These are phyloP conservation scores for Pleomassaria siparia DNA, from an alignment of 2,329 filamentous ascomycete genomes.

Conservation along the genomic window DNA sequence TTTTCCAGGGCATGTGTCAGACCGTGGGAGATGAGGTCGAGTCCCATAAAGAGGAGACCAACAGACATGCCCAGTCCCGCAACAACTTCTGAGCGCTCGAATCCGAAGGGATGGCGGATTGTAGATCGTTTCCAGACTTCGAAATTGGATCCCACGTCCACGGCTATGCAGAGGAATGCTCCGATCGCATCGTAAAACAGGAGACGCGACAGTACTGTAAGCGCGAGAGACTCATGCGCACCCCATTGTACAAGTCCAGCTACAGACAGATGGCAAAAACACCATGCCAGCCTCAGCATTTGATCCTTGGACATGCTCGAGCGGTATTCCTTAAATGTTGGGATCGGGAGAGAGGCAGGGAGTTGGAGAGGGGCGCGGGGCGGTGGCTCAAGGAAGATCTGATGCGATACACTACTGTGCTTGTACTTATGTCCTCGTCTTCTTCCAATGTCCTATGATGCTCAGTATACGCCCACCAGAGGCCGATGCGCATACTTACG, in stretches of 20 bases:
- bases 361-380: conserved; percentile 82
- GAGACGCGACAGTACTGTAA: conserved; percentile 89
- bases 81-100: conserved; percentile 90
- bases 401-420: conserved; percentile 92
- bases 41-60: conserved; percentile 93
- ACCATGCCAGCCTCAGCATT: conserved; percentile 82
- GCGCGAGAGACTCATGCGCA: conserved; percentile 80
- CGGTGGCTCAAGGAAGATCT: conserved; percentile 93
- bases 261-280: conserved; percentile 80
- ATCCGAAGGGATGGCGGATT: conserved; percentile 87
- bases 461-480: conserved; percentile 20
- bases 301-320: conserved; percentile 89
- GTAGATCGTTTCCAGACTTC: conserved; percentile 95
- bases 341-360: conserved; percentile 87
- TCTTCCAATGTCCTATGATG: conserved; percentile 76
- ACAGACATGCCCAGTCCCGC: conserved; percentile 96
- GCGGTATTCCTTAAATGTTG: conserved; percentile 84
- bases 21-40: conserved; percentile 92
- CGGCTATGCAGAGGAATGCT: conserved; percentile 84
- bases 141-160: conserved; percentile 94
- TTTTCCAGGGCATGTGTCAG: conserved; percentile 88
- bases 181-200: conserved; percentile 95
- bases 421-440: conserved; percentile 97
- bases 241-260: conserved; percentile 84
- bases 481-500: conserved; percentile 17